Evolutionary conservation across 805 yeast species (phyloP).

Genomic region (Saturnispora bothae): DNA sequence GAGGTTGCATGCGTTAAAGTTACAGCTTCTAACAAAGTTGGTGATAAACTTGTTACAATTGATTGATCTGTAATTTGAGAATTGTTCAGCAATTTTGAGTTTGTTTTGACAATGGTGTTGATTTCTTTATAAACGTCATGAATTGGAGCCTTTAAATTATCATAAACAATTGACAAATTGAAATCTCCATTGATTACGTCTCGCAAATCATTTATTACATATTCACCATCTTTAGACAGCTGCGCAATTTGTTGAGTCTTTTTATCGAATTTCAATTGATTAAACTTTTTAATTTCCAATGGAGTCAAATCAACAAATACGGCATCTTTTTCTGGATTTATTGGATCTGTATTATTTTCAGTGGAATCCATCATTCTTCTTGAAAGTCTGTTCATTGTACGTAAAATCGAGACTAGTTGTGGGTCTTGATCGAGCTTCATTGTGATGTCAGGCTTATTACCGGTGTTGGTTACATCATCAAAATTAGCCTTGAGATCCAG

Average conservation of each 20-base stretch:
- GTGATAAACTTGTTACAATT: constrained; percentile 7
- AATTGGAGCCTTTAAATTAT: constrained; percentile 16
- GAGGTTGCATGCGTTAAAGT: constrained; percentile 61
- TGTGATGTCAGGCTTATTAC: constrained; percentile 81
- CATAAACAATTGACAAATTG: constrained; percentile 19
- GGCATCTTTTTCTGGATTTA: constrained; percentile 33
- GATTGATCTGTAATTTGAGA: neutral
- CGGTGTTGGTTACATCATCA: constrained; percentile 62
- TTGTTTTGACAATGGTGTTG: constrained; percentile 37
- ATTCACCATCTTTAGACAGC: constrained; percentile 17
- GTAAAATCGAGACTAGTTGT: constrained; percentile 66
- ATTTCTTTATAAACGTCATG: constrained; percentile 37
- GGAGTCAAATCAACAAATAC: constrained; percentile 43
- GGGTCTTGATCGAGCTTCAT: constrained; percentile 59
- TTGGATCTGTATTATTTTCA: constrained; percentile 32
- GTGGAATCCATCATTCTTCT: constrained; percentile 62
- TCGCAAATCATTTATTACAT: constrained; percentile 17
- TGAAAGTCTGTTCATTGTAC: constrained; percentile 83
- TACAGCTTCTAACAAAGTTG: constrained; percentile 33
- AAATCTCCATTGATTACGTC: constrained; percentile 17
- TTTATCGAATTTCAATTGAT: constrained; percentile 32
- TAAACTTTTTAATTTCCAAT: constrained; percentile 37
- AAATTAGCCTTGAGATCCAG: constrained; percentile 75
- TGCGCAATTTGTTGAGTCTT: constrained; percentile 21
- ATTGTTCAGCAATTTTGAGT: constrained; percentile 22